Evolutionary conservation across 2,329 filamentous ascomycete species (phyloP).

Genomic region (Colletotrichum sp.): DNA sequence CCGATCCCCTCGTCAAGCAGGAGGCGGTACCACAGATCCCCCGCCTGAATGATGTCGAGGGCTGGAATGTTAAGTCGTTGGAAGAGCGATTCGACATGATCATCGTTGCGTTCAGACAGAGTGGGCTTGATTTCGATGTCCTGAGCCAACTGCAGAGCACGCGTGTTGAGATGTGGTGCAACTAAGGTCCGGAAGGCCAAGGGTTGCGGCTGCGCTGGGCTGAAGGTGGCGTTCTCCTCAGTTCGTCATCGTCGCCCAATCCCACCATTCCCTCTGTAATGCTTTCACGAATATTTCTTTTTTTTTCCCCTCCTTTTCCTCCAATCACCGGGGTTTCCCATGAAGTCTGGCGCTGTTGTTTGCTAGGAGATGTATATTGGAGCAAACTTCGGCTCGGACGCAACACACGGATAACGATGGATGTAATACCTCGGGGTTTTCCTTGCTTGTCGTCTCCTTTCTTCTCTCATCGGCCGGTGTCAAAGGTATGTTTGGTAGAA

Average conservation of each 20-base stretch:
- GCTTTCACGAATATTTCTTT: neutral
- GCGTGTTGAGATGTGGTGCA: constrained; percentile 45
- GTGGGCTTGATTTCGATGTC: constrained; percentile 44
- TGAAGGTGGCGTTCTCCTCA: neutral
- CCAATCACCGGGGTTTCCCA: neutral
- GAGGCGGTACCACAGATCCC: constrained; percentile 43
- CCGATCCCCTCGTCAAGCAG: constrained; percentile 49
- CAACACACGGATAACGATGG: neutral
- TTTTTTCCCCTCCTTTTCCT: neutral
- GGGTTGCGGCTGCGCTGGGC: constrained; percentile 1
- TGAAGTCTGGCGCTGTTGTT: neutral
- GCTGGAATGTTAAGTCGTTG: constrained; percentile 43
- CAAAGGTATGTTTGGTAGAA: constrained; percentile 13
- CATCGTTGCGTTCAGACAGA: constrained; percentile 48
- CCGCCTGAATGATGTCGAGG: constrained; percentile 35
- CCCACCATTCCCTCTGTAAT: neutral
- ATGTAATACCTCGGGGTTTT: constrained; percentile 2
- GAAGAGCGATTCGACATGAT: constrained; percentile 45
- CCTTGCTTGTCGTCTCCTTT: neutral
- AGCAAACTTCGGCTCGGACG: neutral
- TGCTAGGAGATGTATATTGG: neutral
- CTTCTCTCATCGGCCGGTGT: constrained; percentile 7
- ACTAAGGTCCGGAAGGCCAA: neutral
- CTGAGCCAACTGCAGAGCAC: constrained; percentile 37
- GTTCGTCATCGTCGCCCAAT: neutral